These are phyloP conservation scores for Umbelopsis isabellina DNA, from an alignment of 192 early-diverging fungal genomes.

Conservation along the genomic window DNA sequence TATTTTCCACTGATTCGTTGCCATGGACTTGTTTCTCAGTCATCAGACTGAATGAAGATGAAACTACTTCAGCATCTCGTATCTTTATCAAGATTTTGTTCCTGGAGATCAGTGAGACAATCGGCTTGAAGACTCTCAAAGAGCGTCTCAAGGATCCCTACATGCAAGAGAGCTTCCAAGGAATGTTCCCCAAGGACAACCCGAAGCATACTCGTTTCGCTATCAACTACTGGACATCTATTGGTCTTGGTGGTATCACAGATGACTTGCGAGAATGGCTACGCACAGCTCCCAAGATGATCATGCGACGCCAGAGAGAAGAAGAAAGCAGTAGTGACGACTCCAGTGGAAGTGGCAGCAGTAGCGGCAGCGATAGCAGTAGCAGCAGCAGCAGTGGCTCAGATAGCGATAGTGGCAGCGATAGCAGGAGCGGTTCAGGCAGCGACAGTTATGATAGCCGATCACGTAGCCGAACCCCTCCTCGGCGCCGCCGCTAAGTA, in stretches of 20 bases:
- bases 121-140: slow-evolving; percentile 83
- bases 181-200: slow-evolving; percentile 90
- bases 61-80: slow-evolving; percentile 94
- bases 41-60: slow-evolving; percentile 88
- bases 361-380: slow-evolving; percentile 29
- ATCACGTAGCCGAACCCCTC: no score
- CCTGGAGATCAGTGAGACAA: slow-evolving; percentile 80
- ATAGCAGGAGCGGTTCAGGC: not conserved
- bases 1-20: slow-evolving; percentile 83
- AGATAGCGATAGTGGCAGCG: slow-evolving; percentile 31
- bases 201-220: slow-evolving; percentile 90
- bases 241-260: slow-evolving; percentile 90
- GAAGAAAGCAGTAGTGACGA: slow-evolving; percentile 44
- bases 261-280: slow-evolving; percentile 85
- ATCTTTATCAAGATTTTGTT: slow-evolving; percentile 97
- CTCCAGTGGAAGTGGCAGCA: slow-evolving; percentile 42
- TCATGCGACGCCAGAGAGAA: slow-evolving; percentile 63
- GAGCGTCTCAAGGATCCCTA: slow-evolving; percentile 69
- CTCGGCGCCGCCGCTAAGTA: no score
- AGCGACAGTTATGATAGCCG: no score
- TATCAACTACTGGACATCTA: slow-evolving; percentile 97
- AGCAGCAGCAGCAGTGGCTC: slow-evolving; percentile 38
- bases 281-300: slow-evolving; percentile 64
- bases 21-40: slow-evolving; percentile 81
- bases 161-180: slow-evolving; percentile 75